Evolutionary conservation across 2,329 filamentous ascomycete species (phyloP).

Genomic region (Penicillium sp.): DNA sequence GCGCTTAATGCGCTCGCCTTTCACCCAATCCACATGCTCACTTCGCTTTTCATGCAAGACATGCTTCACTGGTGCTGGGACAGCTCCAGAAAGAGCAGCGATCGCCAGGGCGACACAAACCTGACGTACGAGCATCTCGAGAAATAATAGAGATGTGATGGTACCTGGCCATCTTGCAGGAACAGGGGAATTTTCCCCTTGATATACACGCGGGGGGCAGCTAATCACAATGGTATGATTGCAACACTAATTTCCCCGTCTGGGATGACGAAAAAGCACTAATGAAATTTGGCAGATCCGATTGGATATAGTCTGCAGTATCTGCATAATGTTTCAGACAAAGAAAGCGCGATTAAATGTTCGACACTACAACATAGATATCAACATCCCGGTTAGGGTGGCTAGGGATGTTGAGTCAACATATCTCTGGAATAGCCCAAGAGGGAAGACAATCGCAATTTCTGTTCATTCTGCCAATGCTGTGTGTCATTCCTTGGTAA

Average conservation of each 20-base stretch:
- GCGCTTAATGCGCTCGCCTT: constrained; percentile 36
- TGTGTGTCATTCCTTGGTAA: background rate
- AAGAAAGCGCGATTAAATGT: background rate
- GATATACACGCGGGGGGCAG: constrained; percentile 14
- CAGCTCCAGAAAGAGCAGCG: constrained; percentile 24
- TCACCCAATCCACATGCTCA: constrained; percentile 38
- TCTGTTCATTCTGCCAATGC: background rate
- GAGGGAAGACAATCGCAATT: background rate
- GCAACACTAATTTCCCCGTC: constrained; percentile 8
- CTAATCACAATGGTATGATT: constrained; percentile 3
- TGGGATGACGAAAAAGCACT: background rate
- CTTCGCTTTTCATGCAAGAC: constrained; percentile 46
- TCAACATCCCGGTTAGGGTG: constrained; percentile 8
- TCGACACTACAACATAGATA: constrained; percentile 1
- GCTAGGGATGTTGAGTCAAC: background rate
- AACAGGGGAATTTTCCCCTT: constrained; percentile 4
- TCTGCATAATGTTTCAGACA: constrained; percentile 17
- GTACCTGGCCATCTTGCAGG: background rate
- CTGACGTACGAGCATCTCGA: constrained; percentile 19
- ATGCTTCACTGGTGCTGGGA: constrained; percentile 33
- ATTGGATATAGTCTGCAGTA: constrained; percentile 14
- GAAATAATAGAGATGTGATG: background rate
- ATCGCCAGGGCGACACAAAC: constrained; percentile 20
- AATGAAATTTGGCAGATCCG: background rate
- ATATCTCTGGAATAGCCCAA: background rate